A percentile compares a stretch with the other conserved stretches of the same genome.
phyloP scores from a whole-genome alignment of 306 rosid genomes.

The Hippophae tibetana region DNA sequence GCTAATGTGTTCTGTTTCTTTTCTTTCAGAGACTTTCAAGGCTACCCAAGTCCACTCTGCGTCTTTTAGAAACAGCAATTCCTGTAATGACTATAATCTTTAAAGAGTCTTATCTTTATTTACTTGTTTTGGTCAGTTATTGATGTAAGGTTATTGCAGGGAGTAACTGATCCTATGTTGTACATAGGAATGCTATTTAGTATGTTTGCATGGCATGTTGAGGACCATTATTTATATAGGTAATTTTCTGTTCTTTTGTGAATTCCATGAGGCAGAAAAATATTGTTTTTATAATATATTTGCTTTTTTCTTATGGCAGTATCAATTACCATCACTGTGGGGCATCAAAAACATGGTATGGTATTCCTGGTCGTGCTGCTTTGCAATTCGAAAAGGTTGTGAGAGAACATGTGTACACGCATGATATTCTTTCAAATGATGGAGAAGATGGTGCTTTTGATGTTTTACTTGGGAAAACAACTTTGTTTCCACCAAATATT shows the following conservation, averaged over 20 bases:
- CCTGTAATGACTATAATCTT: conserved; percentile 44
- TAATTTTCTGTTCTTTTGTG: conserved; percentile 14
- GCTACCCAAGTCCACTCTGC: conserved; percentile 73
- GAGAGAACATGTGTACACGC: conserved; percentile 70
- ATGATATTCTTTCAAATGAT: conserved; percentile 63
- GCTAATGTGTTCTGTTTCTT: conserved; percentile 10
- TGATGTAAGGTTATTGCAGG: conserved; percentile 46
- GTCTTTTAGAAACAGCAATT: conserved; percentile 67
- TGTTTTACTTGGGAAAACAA: conserved; percentile 85
- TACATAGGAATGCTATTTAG: conserved; percentile 97
- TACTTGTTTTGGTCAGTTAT: conserved; percentile 11
- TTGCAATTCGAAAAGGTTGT: conserved; percentile 82
- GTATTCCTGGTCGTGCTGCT: conserved; percentile 87
- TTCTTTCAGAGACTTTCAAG: conserved; percentile 66
- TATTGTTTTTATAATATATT: conserved; percentile 15
- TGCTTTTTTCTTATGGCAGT: conserved; percentile 39
- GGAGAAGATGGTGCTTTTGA: conserved; percentile 97
- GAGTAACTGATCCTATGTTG: conserved; percentile 95
- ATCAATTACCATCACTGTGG: conserved; percentile 95
- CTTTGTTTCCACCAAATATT: conserved; percentile 85
- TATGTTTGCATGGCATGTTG: conserved; percentile 98
- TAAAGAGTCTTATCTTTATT: conserved; percentile 6
- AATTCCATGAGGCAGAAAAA: conserved; percentile 7
- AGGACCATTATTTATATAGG: conserved; percentile 96
- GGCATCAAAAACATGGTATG: conserved; percentile 98